Evolutionary conservation across 768 basidiomycete genomes (phyloP), one percentile per base, ranked within the genome.

Genomic region (Myochromella boudieri): DNA sequence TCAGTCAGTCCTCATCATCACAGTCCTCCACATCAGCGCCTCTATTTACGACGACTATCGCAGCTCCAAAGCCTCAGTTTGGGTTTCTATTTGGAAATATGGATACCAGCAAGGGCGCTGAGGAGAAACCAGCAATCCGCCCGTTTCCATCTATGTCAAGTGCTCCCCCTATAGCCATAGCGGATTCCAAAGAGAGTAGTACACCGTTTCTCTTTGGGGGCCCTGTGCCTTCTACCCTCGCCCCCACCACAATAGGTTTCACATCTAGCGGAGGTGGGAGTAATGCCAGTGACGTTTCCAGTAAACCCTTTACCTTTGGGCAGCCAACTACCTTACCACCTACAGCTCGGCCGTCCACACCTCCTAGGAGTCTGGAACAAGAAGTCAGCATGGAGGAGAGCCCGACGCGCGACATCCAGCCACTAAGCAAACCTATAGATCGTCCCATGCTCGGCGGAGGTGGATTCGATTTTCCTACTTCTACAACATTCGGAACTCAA

Each of bases 321-420:
- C 51, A 67, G 25, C 47, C 73, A 10, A 54, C 55, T 25, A 44
- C 58, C 11, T 53, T 67, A 9, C 41, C 68, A 20, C 55, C 67
- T 1, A 61, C 68, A 10, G 62, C 70, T 21, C 71, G 83, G 17
- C 73, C 85, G n/a, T 66, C 70, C 4, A 88, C 86, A 0, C 85
- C 86, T 8, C 87, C 87, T 3, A 75, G 69, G 57, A 80, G 72
- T 46, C 69, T 71, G 26, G 84, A 82, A 36, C 76, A 82, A 39
- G 87, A 87, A 49, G 78, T 85, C 53, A 78, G 67, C 46, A 91
- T 91, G 88, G 88, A 91, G 31, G 88, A 90, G 64, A 91, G 88
- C 54, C 88, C 88, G 1, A 81, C 78, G 2, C 74, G 86, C 48
- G 84, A 84, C 7, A 66, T 80, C 57, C 76, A 77, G 38, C 52